Evolutionary conservation across 371 early-diverging fungal species (phyloP), one percentile per base, ranked within the genome.

Genomic region (Homolaphlyctis polyrhiza): DNA sequence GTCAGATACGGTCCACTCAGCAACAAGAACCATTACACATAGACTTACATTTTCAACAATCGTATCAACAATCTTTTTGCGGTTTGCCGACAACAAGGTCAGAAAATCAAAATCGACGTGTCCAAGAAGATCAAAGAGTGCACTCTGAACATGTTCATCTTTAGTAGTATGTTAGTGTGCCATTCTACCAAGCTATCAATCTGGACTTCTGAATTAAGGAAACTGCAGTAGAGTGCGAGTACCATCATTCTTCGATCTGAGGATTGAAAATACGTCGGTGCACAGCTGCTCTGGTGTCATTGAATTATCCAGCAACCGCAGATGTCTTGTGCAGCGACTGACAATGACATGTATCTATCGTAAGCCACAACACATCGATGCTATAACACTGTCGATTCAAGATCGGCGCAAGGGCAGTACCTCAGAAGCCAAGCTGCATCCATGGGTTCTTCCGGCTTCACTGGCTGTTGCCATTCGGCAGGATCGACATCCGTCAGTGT

Each of bases 31-130:
- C n/a, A n/a, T n/a, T n/a, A n/a, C n/a, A n/a, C n/a, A n/a, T n/a
- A n/a, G n/a, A 14, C 64, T 47, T 64, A 72, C 73, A n/a, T 67
- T 66, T 3, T 58, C 63, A 32, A 72, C 61, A 58, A 75, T 75
- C 23, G 62, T 71, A 0, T 63, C 47, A 5, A 80, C 66, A 55
- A 81, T 70, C 35, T 49, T 27, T 14, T 65, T 28, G 0, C 77
- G 70, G 35, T 78, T 35, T 0, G 48, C 8, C 11, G 78, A 32
- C 28, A 81, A 64, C 0, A 49, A 36, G 16, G 65, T 23, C 1
- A 77, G 66, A 47, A 81, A 72, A 14, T 72, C 74, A 61, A 81
- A 70, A 63, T 81, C 73, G 16, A 48, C 43, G 52, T 64, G 77
- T 13, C 81, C 81, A 16, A 81, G 49, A 1, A 73, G 63, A 65